A percentile compares a stretch with the other conserved stretches of the same genome.
These are phyloP conservation scores for Xylariomycetidae sp. DNA, from an alignment of 2,329 filamentous ascomycete genomes.

Conservation along the genomic window DNA sequence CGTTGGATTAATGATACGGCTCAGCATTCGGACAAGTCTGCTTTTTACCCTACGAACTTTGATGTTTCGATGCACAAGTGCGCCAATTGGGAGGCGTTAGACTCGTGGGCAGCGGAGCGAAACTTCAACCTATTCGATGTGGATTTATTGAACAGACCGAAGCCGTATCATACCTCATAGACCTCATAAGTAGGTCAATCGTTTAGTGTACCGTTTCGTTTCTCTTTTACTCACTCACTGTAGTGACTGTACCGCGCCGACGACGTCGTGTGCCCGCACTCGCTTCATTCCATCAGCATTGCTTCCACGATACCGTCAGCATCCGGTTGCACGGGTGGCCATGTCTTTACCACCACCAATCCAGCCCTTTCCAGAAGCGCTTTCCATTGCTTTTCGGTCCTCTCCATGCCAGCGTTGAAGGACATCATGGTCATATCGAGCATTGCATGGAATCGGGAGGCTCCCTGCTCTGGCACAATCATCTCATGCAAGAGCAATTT, in stretches of 20 bases:
- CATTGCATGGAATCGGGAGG: slow-evolving; percentile 10
- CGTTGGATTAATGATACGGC: slow-evolving; percentile 10
- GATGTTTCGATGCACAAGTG: slow-evolving; percentile 6
- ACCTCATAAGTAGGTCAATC: too few relatives aligned
- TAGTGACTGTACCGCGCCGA: too few relatives aligned
- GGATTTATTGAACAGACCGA: slow-evolving; percentile 4
- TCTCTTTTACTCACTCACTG: too few relatives aligned
- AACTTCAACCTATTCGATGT: slow-evolving; percentile 6
- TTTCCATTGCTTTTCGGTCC: slow-evolving; percentile 8
- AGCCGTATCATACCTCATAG: too few relatives aligned
- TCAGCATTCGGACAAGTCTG: slow-evolving; percentile 5
- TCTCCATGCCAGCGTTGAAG: slow-evolving; percentile 10
- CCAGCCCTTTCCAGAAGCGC: slow-evolving; percentile 6
- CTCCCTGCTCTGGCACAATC: slow-evolving; percentile 21
- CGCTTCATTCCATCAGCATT: slow-evolving; percentile 2
- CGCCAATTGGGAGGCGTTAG: slow-evolving; percentile 6
- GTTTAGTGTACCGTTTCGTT: too few relatives aligned
- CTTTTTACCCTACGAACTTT: slow-evolving; percentile 7
- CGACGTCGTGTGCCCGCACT: too few relatives aligned
- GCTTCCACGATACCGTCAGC: slow-evolving; percentile 7
- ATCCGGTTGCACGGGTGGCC: slow-evolving; percentile 6
- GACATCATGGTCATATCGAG: slow-evolving; percentile 11
- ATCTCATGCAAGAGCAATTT: slow-evolving; percentile 29
- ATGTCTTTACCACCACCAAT: slow-evolving; percentile 4
- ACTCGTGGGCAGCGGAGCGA: slow-evolving; percentile 5